These are phyloP conservation scores for Pythium rishiriense DNA, from an alignment of 352 stramenopile genomes.

Conservation along the genomic window DNA sequence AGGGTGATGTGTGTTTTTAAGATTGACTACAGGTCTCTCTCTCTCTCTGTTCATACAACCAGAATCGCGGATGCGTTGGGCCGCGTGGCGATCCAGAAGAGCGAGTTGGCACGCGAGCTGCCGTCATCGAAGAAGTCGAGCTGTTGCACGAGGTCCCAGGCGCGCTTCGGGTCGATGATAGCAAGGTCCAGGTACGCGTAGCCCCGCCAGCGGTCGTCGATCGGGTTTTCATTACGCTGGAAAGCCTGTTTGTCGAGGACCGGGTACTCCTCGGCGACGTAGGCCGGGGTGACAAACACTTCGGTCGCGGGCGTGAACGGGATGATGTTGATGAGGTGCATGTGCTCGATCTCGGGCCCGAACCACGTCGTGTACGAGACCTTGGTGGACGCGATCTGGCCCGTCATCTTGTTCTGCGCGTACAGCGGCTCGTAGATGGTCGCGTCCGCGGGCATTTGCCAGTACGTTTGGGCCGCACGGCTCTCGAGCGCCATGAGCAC, in stretches of 20 bases:
- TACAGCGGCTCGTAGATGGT: constrained; percentile 76
- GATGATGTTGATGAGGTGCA: constrained; percentile 92
- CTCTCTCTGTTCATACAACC: background rate
- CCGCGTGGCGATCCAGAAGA: constrained; percentile 90
- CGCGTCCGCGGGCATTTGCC: constrained; percentile 87
- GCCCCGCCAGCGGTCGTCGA: constrained; percentile 79
- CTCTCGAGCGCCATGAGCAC: constrained; percentile 93
- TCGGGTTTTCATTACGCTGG: constrained; percentile 50
- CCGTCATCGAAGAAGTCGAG: constrained; percentile 85
- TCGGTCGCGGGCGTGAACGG: constrained; percentile 89
- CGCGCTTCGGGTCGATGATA: constrained; percentile 70
- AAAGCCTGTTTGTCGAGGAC: constrained; percentile 76
- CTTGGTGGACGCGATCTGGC: constrained; percentile 76
- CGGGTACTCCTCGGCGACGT: constrained; percentile 79
- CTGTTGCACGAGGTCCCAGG: constrained; percentile 66
- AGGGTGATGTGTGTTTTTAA: background rate
- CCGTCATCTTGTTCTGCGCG: constrained; percentile 83
- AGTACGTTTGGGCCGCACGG: constrained; percentile 94
- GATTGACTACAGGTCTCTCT: too few relatives aligned
- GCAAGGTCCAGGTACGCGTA: constrained; percentile 85
- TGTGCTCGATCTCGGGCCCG: constrained; percentile 78
- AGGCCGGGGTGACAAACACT: constrained; percentile 62
- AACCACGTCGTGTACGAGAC: constrained; percentile 90
- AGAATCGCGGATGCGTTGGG: constrained; percentile 15
- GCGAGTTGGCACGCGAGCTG: constrained; percentile 87